Conservation (phyloP, 2,329 filamentous ascomycete genomes). For the Trichophyton schoenleinii region DNA sequence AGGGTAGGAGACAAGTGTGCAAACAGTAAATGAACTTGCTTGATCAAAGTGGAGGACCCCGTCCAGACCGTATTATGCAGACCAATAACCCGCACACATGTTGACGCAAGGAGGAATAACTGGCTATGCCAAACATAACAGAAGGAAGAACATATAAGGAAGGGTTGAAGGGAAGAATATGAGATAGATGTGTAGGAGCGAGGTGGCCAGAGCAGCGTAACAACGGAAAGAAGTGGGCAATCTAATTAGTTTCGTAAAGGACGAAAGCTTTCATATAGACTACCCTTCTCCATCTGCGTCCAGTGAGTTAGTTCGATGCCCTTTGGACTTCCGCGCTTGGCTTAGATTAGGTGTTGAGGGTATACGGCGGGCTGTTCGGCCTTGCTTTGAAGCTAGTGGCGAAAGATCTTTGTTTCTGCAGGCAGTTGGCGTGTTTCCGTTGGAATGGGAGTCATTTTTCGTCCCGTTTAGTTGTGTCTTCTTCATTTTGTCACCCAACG, state of each 20-base stretch:
- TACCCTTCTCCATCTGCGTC: conserved; percentile 18
- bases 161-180: background rate
- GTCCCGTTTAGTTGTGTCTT: conserved; percentile 18
- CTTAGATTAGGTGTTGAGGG: conserved; percentile 27
- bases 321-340: conserved; percentile 14
- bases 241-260: background rate
- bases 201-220: background rate
- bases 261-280: background rate
- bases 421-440: conserved; percentile 21
- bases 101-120: conserved; percentile 2
- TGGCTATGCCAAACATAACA: conserved; percentile 1
- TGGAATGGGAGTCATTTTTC: conserved; percentile 1
- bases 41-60: background rate
- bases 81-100: background rate
- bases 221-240: background rate
- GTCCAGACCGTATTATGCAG: background rate
- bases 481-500: conserved; percentile 22
- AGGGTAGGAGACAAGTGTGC: background rate
- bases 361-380: conserved; percentile 21
- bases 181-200: background rate
- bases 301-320: conserved; percentile 23
- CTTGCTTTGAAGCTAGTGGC: conserved; percentile 17
- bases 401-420: conserved; percentile 16
- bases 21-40: background rate
- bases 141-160: conserved; percentile 1